Base-by-base conservation (phyloP, 306 rosid genomes). In the Cucurbita moschata region DNA sequence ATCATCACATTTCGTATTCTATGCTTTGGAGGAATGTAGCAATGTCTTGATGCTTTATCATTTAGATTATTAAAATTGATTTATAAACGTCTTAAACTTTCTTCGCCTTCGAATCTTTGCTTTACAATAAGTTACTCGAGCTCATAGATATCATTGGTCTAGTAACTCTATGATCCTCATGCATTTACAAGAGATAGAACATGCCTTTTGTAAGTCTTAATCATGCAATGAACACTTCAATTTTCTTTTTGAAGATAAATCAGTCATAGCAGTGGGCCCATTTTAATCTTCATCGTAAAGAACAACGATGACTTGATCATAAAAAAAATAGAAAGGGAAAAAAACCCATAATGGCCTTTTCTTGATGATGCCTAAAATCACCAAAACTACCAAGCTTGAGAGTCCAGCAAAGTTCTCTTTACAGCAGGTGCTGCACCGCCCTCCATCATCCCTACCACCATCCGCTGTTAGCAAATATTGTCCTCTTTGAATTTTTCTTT, bases 401-500 rank as follows among this genome's bases (percentile, higher is more conserved):
- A 14, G 14, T 8, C 57, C 59, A 69, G 74, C 74, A 69, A 69
- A 69, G 73, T 67, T 55, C 46, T 44, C 56, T 67, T 44, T 46
- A 18, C 37, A 4, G 72, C 19, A 23, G 72, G 11, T 68, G 49
- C 72, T 10, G 52, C 50, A 18, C 51, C 18, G 8, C 11, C 56
- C 3, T 12, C 58, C 26, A 1, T 30, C 50, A 7, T 26, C 23
- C 4, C 13, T 5, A 2, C 47, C 57, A 6, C 40, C 39, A 21
- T 21, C 23, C 1, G 0, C 0, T 21, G 23, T 1, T 21, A 35
- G 11, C 3, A 26, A 0, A 26, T 26, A 26, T 26, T 26, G 30
- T 26, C 3, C n/a, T n/a, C n/a, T 2, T 26, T 21, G 23, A 1
- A 21, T 21, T 21, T 21, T 21, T 21, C 23, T 21, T 1, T 21